Evolutionary conservation across 352 stramenopile genomes (phyloP).

Genomic region (Phytophthora megakarya): DNA sequence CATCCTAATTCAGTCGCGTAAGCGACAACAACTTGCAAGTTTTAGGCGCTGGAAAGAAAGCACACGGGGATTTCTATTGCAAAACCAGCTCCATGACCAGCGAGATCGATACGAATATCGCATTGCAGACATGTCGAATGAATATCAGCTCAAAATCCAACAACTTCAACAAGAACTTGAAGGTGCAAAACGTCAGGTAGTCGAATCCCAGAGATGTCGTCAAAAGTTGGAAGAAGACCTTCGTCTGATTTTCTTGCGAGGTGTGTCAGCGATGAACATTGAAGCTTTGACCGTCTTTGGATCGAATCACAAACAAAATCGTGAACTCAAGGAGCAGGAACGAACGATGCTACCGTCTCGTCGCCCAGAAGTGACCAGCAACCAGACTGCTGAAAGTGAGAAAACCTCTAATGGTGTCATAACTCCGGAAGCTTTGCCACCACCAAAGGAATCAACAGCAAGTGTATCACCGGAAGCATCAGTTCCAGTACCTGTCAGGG

Average conservation of each 20-base stretch:
- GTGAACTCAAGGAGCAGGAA: slow-evolving; percentile 6
- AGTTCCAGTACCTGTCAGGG: background rate
- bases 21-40: slow-evolving; percentile 16
- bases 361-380: background rate
- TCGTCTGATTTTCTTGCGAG: slow-evolving; percentile 67
- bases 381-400: background rate
- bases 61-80: background rate
- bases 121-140: slow-evolving; percentile 36
- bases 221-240: slow-evolving; percentile 67
- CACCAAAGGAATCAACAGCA: background rate
- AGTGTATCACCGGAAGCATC: slow-evolving; percentile 2
- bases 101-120: slow-evolving; percentile 34
- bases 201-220: slow-evolving; percentile 43
- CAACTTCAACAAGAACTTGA: slow-evolving; percentile 55
- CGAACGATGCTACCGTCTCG: slow-evolving; percentile 3
- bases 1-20: slow-evolving; percentile 22
- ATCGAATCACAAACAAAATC: slow-evolving; percentile 45
- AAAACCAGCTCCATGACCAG: slow-evolving; percentile 37
- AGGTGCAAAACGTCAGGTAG: slow-evolving; percentile 36
- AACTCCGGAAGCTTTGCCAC: background rate
- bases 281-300: slow-evolving; percentile 68
- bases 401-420: background rate
- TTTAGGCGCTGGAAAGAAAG: slow-evolving; percentile 30
- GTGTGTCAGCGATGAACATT: slow-evolving; percentile 82
- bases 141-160: slow-evolving; percentile 51